phyloP scores from a whole-genome alignment of 441 rosid species.

The Aleurites moluccanus region DNA sequence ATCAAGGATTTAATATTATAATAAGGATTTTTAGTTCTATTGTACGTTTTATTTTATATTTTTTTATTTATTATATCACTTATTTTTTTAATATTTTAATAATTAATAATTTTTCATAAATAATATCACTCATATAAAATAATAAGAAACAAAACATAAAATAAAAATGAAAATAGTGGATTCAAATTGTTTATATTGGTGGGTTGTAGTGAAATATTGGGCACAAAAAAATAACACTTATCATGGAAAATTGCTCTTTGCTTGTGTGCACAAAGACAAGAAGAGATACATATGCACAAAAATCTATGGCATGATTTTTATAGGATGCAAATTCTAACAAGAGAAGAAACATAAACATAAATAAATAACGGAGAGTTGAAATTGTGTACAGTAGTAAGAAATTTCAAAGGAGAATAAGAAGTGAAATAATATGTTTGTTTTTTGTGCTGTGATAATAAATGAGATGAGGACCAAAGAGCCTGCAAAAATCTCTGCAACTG shows the following conservation, averaged over 20 bases:
- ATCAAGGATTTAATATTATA: no score
- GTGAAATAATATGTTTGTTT: not conserved
- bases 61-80: no score
- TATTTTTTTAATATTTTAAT: no score
- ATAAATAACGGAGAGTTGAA: not conserved
- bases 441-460: slow-evolving; percentile 25
- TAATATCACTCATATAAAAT: no score
- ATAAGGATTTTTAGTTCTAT: no score
- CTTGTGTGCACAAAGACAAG: not conserved
- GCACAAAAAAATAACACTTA: not conserved
- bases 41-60: no score
- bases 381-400: not conserved
- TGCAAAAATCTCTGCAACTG: slow-evolving; percentile 10
- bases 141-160: no score
- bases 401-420: not conserved
- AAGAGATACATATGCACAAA: not conserved
- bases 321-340: not conserved
- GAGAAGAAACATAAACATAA: not conserved
- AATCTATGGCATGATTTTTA: not conserved
- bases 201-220: not conserved
- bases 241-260: not conserved
- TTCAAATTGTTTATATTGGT: not conserved
- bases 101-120: no score
- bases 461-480: slow-evolving; percentile 21
- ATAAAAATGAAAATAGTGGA: no score